Evolutionary conservation across 2,329 filamentous ascomycete species (phyloP).

Genomic region (Paraphaeosphaeria minitans): DNA sequence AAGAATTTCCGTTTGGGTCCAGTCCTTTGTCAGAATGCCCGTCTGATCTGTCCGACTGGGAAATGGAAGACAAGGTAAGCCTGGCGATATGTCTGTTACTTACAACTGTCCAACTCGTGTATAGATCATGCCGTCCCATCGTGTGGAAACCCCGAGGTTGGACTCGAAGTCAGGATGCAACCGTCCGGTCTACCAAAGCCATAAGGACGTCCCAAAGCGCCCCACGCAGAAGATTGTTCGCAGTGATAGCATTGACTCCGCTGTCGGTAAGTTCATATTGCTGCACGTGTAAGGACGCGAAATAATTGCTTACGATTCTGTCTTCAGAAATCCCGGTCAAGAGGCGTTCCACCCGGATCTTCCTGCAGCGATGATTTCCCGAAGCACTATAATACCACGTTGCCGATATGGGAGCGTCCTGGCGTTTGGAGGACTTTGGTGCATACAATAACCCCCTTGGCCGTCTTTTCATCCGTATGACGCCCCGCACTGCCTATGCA

Average conservation of each 20-base stretch:
- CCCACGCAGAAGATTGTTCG: neutral
- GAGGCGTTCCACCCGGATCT: constrained; percentile 6
- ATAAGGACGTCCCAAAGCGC: neutral
- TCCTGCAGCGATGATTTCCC: neutral
- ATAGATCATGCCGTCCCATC: neutral
- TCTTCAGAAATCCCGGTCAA: neutral
- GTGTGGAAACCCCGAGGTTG: neutral
- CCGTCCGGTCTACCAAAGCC: neutral
- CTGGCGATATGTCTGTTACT: too few relatives aligned
- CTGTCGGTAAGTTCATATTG: neutral
- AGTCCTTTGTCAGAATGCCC: constrained; percentile 24
- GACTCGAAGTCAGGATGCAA: neutral
- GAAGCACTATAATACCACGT: neutral
- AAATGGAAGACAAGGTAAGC: constrained; percentile 15
- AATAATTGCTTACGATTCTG: neutral
- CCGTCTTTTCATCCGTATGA: neutral
- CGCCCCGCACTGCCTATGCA: neutral
- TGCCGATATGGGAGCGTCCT: neutral
- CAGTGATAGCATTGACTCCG: neutral
- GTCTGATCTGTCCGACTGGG: constrained; percentile 24
- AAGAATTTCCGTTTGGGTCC: neutral
- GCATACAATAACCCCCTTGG: neutral
- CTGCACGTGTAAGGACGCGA: too few relatives aligned
- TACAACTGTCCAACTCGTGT: neutral
- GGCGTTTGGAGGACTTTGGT: neutral